Base-by-base conservation (phyloP, 164 flowering plant species). In the Kingdonia uniflora region DNA sequence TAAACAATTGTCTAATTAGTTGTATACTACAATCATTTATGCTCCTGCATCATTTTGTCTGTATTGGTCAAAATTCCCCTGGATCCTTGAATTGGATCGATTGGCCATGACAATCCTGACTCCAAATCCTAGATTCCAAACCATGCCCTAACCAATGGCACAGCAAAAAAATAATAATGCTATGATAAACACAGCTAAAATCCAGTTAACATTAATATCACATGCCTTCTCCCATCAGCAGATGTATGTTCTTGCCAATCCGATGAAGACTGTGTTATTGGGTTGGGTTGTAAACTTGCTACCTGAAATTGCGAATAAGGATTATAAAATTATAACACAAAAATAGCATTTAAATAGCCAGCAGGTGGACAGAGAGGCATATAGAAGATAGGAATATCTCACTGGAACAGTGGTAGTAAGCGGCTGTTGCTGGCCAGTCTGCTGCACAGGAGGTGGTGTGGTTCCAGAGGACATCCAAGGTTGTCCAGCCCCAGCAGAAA, bases 171-270 rank as follows among this genome's bases (percentile, higher is more conserved):
- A 21, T n/a, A 17, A 43, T n/a, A 43, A 17, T 16, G 1, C 5
- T 1, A 47, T 29, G 35, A 29, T 29, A 10, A 19, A 7, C 26
- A 5, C 15, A 19, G 2, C 19, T 19, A 20, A 47, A 17, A 16
- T 12, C 13, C 1, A 21, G 29, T 2, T 3, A 8, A 12, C 6
- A 17, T 21, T 20, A 10, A 20, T 20, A 19, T 20, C 14, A 23
- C 2, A 42, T 67, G 84, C 99, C 95, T 82, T 78, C 85, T 88
- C 41, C 95, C 97, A 77, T 94, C 95, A 65, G 76, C 64, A 53
- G 99, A 71, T 39, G 83, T 65, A 71, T 80, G 95, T 67, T 89
- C 99, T 70, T 84, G 95, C 99, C 99, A 94, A 70, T 89, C 97
- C 60, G 94, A 76, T 42, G 85, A 57, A 11, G 84, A 65, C 57